phyloP scores from a whole-genome alignment of 1,139 yeast genomes.

The Petasospora fabianii region DNA sequence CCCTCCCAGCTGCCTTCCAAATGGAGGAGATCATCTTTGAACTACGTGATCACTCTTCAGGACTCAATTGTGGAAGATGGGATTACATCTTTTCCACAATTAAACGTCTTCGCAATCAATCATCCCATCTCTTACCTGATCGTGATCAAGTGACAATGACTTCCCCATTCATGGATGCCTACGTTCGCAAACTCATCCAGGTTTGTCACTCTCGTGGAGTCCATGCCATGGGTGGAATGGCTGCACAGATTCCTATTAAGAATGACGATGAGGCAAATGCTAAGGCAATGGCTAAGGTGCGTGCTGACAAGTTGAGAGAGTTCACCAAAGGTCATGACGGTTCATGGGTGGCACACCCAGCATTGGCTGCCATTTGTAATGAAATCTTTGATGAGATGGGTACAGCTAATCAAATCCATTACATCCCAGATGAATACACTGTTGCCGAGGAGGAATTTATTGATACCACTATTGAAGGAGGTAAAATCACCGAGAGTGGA shows the following conservation, averaged over 20 bases:
- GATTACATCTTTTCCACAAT: slow-evolving; percentile 74
- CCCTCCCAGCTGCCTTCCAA: slow-evolving; percentile 74
- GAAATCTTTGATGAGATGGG: slow-evolving; percentile 76
- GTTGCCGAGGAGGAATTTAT: slow-evolving; percentile 57
- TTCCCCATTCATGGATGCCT: slow-evolving; percentile 72
- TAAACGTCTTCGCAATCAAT: slow-evolving; percentile 58
- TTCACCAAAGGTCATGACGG: slow-evolving; percentile 79
- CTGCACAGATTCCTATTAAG: slow-evolving; percentile 78
- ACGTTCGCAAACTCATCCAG: slow-evolving; percentile 62
- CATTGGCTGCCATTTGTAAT: slow-evolving; percentile 71
- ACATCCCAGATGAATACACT: slow-evolving; percentile 34
- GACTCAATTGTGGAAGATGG: slow-evolving; percentile 82
- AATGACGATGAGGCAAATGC: slow-evolving; percentile 57
- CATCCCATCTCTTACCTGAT: slow-evolving; percentile 62
- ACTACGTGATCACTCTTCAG: slow-evolving; percentile 69
- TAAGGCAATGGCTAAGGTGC: slow-evolving; percentile 62
- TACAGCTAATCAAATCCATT: slow-evolving; percentile 74
- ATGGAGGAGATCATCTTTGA: slow-evolving; percentile 81
- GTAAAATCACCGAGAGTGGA: slow-evolving; percentile 61
- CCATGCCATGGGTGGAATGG: slow-evolving; percentile 84
- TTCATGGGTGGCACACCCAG: slow-evolving; percentile 88
- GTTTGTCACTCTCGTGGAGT: slow-evolving; percentile 70
- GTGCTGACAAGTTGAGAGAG: slow-evolving; percentile 68
- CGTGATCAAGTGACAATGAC: slow-evolving; percentile 75
- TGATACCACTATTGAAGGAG: slow-evolving; percentile 61